Base-by-base conservation (phyloP, 176 grass and related monocot genomes). In the Cenchrus americanus region DNA sequence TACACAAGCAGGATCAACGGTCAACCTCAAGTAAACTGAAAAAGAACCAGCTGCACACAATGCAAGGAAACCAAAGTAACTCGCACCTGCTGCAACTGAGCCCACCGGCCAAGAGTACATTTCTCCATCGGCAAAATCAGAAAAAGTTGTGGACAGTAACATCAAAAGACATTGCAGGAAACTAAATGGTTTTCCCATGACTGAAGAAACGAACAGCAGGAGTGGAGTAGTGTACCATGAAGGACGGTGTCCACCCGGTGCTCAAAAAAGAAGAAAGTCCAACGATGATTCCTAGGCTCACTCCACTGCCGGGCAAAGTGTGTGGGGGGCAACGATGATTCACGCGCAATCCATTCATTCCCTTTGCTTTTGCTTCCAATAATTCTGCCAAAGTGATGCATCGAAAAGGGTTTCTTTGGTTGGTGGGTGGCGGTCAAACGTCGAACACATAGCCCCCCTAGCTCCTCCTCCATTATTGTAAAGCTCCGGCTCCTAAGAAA, bases 301-400 rank as follows among this genome's bases (percentile, higher is more conserved):
- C 24, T 41, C 75, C 57, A 75, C 52, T 69, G 27, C 62, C 41
- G 17, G 17, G 30, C 50, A 30, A 30, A 30, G 27, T 55, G 59
- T 32, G 21, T 60, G 52, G 44, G 44, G 47, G 7, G 9, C n/a
- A n/a, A n/a, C n/a, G n/a, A n/a, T n/a, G 43, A 54, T 47, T 72
- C 48, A 80, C 14, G 46, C 82, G 27, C 77, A 19, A 79, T 32
- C 79, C 53, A 37, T 37, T 37, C 34, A 37, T 2, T 84, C 43
- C n/a, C 8, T 51, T 41, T 18, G 47, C 61, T 89, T 89, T 89
- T 89, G 83, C 70, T 23, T 66, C 79, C 79, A 90, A 86, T 82
- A 86, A 90, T 90, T 82, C 69, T 8, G 58, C 65, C 65, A 77
- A 58, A 14, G 34, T 10, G 53, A 69, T 44, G 48, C 6, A 59